These are phyloP conservation scores for Amaranthus hypochondriacus DNA, from an alignment of 148 eudicot species.

Conservation along the genomic window DNA sequence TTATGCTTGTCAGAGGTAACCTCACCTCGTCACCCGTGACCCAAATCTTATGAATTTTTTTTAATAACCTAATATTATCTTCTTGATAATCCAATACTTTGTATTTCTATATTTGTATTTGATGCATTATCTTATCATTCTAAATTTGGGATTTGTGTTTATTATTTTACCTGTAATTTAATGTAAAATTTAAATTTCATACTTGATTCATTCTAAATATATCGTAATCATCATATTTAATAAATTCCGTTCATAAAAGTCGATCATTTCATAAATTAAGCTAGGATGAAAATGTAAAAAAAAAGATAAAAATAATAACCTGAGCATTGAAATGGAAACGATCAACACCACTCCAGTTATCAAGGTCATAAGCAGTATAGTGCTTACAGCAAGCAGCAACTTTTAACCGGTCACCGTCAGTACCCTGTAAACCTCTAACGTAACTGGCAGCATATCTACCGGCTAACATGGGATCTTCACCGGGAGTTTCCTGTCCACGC, in stretches of 20 bases:
- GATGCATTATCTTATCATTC: no score
- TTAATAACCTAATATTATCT: neutral
- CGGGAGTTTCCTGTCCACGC: constrained; percentile 96
- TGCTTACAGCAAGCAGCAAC: constrained; percentile 96
- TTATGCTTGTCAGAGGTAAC: neutral
- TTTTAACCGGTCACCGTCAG: constrained; percentile 55
- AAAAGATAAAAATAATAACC: constrained; percentile 27
- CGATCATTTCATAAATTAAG: no score
- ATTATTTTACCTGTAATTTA: neutral
- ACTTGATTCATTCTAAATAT: no score
- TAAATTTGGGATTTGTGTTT: no score
- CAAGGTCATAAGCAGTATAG: constrained; percentile 89
- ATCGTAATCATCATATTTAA: no score
- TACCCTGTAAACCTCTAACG: constrained; percentile 78
- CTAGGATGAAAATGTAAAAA: neutral
- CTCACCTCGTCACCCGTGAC: neutral
- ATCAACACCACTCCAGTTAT: constrained; percentile 86
- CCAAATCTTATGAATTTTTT: neutral
- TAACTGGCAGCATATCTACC: constrained; percentile 68
- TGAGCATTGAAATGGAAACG: constrained; percentile 81
- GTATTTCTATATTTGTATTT: no score
- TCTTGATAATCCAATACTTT: neutral
- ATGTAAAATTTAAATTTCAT: neutral
- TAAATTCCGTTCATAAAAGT: no score
- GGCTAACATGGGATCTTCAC: constrained; percentile 80